phyloP scores from a whole-genome alignment of 2,329 filamentous ascomycete species.

The Venturia pyrina region DNA sequence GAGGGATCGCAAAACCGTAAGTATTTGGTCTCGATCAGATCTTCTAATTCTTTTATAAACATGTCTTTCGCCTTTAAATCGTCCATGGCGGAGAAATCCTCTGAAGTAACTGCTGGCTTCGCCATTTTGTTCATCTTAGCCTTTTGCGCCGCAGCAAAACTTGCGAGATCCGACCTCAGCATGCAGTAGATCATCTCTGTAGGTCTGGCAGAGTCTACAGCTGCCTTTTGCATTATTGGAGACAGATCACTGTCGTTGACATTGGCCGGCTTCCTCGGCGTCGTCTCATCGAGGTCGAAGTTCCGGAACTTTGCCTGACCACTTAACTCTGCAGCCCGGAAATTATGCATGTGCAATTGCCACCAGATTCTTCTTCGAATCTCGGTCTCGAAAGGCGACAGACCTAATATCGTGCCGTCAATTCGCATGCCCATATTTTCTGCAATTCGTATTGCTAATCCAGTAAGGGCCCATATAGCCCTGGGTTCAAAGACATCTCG shows the following conservation, averaged over 20 bases:
- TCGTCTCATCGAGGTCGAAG: neutral
- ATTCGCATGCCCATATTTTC: conserved; percentile 19
- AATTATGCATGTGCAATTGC: conserved; percentile 12
- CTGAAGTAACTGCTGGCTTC: neutral
- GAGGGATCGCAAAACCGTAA: conserved; percentile 13
- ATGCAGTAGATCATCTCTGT: conserved; percentile 1
- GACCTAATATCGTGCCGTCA: conserved; percentile 19
- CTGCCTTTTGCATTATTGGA: conserved; percentile 33
- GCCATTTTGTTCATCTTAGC: neutral
- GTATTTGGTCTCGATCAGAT: conserved; percentile 18
- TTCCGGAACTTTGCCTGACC: conserved; percentile 3
- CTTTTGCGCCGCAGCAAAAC: conserved; percentile 7
- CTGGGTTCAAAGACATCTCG: neutral
- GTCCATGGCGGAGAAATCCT: conserved; percentile 11
- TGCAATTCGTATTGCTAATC: conserved; percentile 16
- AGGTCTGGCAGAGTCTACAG: conserved; percentile 10
- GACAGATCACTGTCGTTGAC: conserved; percentile 44
- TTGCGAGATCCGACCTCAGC: conserved; percentile 4
- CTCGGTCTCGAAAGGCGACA: conserved; percentile 25
- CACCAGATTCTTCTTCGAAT: conserved; percentile 26
- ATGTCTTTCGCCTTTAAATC: conserved; percentile 3
- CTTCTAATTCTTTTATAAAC: conserved; percentile 18
- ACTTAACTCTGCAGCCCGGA: conserved; percentile 1
- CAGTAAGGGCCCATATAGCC: conserved; percentile 15
- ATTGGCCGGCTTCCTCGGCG: conserved; percentile 40